A percentile compares a stretch with the other conserved stretches of the same genome.
Conservation (phyloP, 306 rosid genomes). For the Quercus rubra region DNA sequence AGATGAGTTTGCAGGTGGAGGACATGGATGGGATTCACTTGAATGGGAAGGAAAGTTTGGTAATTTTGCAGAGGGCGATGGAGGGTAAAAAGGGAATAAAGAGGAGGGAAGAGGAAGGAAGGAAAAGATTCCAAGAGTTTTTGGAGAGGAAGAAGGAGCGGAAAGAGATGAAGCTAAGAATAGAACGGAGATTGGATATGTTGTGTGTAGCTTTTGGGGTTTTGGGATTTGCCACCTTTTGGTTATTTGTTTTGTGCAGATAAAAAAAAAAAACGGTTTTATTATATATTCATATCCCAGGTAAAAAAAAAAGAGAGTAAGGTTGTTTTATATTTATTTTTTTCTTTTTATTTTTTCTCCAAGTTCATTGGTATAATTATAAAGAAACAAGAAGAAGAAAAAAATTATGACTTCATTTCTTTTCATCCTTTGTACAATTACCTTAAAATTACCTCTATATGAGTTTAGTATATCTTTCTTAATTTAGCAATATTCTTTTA, state of each 20-base stretch:
- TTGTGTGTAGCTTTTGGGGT: conserved; percentile 47
- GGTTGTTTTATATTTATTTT: background rate
- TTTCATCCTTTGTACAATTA: no score
- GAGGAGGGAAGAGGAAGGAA: conserved; percentile 21
- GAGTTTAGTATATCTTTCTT: no score
- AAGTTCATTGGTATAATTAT: no score
- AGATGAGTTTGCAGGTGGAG: conserved; percentile 60
- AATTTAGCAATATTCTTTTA: no score
- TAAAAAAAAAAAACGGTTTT: background rate
- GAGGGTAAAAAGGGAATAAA: conserved; percentile 44
- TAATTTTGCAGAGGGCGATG: conserved; percentile 44
- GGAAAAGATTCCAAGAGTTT: conserved; percentile 35
- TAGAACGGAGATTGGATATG: conserved; percentile 64
- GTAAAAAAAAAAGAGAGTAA: no score
- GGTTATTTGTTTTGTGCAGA: conserved; percentile 28
- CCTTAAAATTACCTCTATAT: no score
- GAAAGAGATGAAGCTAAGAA: conserved; percentile 40
- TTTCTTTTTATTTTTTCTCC: background rate
- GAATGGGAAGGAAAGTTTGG: conserved; percentile 69
- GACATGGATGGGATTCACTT: conserved; percentile 66
- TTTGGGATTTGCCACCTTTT: conserved; percentile 22
- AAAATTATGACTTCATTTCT: no score
- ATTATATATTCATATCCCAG: no score
- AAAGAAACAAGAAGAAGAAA: no score
- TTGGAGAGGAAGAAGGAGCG: conserved; percentile 39